Base-by-base conservation (phyloP, 1,139 yeast genomes). In the Candida tetrigidarum region DNA sequence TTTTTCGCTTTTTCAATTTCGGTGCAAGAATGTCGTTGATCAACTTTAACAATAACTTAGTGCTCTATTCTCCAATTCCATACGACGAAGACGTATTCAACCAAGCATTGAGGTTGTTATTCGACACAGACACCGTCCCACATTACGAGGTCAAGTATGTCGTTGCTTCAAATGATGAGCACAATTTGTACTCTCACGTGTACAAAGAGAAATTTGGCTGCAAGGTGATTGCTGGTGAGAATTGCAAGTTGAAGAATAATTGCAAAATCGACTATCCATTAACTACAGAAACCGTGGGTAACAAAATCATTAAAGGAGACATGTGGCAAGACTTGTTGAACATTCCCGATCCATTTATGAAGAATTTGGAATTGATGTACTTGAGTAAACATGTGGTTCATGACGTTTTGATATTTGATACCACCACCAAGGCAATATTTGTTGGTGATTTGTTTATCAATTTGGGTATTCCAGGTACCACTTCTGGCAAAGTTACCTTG, bases 1-100 rank as follows among this genome's bases (percentile, higher is more conserved):
- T 43, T 3, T 8, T 43, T 14, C 7, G 15, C 12, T 35, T 37
- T 18, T 36, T 46, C 18, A 70, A 72, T 39, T 68, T 81, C 46
- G 87, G 86, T 18, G 81, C 76, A 16, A 64, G 86, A 43, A 70
- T 76, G 73, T 74, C 84, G 0, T 61, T 79, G 9, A 50, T 66
- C 41, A 60, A 69, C 39, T 52, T 62, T 41, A 57, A 66, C 28
- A 55, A 61, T 39, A 57, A 62, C 34, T 59, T 78, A 20, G 60
- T 77, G 11, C 72, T 81, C n/a, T 76, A 79, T 70, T 71, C 80
- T 1, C 78, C 86, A 0, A 67, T 80, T 29, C 84, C 85, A 1
- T 73, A 68, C 51, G 75, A 78, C 2, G 63, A 67, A 35, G 43
- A 39, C 4, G 58, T 54, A 7, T 57, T 46, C 34, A 38, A 34